phyloP scores from a whole-genome alignment of 2,329 filamentous ascomycete species.

The Exophiala phaeomuriformis region DNA sequence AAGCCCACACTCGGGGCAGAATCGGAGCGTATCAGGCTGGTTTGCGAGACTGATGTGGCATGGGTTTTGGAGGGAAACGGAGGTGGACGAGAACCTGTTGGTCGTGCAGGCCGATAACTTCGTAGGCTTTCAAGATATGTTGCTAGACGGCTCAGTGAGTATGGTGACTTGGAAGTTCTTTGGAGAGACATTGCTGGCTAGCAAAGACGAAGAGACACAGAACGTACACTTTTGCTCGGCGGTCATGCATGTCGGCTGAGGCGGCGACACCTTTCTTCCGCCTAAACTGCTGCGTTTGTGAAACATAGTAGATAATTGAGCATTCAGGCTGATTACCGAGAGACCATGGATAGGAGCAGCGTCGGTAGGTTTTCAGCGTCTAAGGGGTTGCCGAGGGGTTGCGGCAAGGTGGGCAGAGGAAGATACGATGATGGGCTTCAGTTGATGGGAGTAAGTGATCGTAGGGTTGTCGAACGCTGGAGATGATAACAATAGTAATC shows the following conservation, averaged over 20 bases:
- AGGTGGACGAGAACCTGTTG: conserved; percentile 54
- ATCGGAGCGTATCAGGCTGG: conserved; percentile 25
- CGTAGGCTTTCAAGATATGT: conserved; percentile 55
- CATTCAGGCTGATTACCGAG: not conserved
- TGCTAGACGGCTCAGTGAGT: conserved; percentile 37
- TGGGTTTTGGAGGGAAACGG: conserved; percentile 33
- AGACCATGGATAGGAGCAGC: not conserved
- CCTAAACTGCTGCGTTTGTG: conserved; percentile 33
- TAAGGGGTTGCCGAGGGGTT: no score
- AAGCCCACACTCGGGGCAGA: conserved; percentile 5
- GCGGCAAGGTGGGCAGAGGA: no score
- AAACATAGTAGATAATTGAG: conserved; percentile 30
- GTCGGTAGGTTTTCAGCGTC: not conserved
- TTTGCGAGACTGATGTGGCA: conserved; percentile 11
- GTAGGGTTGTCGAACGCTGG: no score
- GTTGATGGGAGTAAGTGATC: no score
- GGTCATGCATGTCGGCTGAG: conserved; percentile 42
- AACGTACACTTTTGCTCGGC: conserved; percentile 42
- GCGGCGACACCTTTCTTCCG: conserved; percentile 41
- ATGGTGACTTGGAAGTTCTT: conserved; percentile 21
- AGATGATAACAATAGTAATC: no score
- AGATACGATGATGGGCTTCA: no score
- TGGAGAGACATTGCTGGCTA: conserved; percentile 13
- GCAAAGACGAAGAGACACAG: not conserved
- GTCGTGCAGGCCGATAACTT: conserved; percentile 49